Evolutionary conservation across 2,329 filamentous ascomycete species (phyloP), one percentile per base, ranked within the genome.

Genomic region (Xylaria sp.): DNA sequence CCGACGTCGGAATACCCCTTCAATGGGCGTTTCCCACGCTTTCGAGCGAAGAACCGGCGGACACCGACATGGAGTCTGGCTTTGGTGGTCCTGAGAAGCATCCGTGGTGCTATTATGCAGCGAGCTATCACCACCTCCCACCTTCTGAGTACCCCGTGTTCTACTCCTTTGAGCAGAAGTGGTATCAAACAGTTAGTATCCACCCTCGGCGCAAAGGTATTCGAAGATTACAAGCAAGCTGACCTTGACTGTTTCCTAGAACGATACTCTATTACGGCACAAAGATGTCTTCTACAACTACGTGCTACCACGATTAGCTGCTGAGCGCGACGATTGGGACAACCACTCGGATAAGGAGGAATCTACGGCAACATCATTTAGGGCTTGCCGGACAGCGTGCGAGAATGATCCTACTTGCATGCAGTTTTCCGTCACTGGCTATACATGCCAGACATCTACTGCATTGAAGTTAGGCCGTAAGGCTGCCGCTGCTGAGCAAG

Each of bases 41-140:
- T 33, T 79, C 81, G 2, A 74, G 73, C 62, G 78, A 78, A 57
- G 82, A 81, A 62, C 81, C 82, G 4, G 78, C 79, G 13, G 74
- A 83, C 31, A 81, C 82, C 5, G 80, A 84, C 56, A 79, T 84
- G 57, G 80, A 84, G 67, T 78, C 82, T 51, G 79, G 81, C 36
- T 82, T 81, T 13, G 76, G 75, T 1, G 79, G 77, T 9, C 76
- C 80, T 43, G 80, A 82, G 59, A 80, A 79, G 33, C 76, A 77
- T 20, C 82, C 83, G 0, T 86, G 85, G 84, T 86, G 85, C 72
- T 86, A 82, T 72, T 81, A 83, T 36, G 82, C 82, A 5, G 80
- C 83, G 2, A 80, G 83, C 1, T 86, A 85, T 72, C 85, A 87
- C 66, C 84, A 86, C 71, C 77, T 87, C 5, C 77, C 79, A 0